Evolutionary conservation across 108 stramenopile species (phyloP).

Genomic region (Epipyxis sp.): DNA sequence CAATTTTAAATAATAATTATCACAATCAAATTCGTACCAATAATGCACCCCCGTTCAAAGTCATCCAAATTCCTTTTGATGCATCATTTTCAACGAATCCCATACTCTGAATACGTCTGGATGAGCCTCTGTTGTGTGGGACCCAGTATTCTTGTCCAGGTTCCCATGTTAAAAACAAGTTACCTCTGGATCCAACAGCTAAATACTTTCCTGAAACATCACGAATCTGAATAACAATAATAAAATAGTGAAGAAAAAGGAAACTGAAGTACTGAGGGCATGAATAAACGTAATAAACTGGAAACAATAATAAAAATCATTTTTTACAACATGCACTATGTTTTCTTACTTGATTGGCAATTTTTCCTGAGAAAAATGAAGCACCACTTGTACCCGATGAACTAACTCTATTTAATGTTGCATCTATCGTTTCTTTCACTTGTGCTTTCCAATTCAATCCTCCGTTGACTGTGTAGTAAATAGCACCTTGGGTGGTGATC

Average conservation of each 20-base stretch:
- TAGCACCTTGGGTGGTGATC: constrained; percentile 84
- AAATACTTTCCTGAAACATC: constrained; percentile 79
- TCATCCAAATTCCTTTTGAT: constrained; percentile 92
- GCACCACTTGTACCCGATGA: constrained; percentile 84
- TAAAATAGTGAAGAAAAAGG: no score
- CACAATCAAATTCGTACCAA: no score
- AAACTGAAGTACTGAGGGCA: no score
- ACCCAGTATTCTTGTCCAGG: constrained; percentile 97
- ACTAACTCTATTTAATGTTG: constrained; percentile 85
- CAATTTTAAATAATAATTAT: no score
- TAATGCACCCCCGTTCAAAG: constrained; percentile 79
- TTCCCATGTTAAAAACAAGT: constrained; percentile 95
- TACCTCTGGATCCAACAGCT: constrained; percentile 84
- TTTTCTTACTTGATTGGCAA: constrained; percentile 73
- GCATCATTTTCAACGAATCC: constrained; percentile 84
- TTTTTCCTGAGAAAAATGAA: constrained; percentile 84
- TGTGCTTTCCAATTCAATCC: constrained; percentile 95
- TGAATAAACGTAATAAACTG: no score
- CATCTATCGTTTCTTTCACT: constrained; percentile 96
- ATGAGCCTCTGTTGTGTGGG: constrained; percentile 92
- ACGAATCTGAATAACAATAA: no score
- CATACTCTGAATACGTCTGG: constrained; percentile 93
- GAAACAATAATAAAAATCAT: no score
- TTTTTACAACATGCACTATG: no score
- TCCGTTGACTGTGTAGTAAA: constrained; percentile 88